A percentile compares a stretch with the other conserved stretches of the same genome.
Evolutionary conservation across 2,329 filamentous ascomycete genomes (phyloP).

Genomic region (Cercospora zeae-maydis): DNA sequence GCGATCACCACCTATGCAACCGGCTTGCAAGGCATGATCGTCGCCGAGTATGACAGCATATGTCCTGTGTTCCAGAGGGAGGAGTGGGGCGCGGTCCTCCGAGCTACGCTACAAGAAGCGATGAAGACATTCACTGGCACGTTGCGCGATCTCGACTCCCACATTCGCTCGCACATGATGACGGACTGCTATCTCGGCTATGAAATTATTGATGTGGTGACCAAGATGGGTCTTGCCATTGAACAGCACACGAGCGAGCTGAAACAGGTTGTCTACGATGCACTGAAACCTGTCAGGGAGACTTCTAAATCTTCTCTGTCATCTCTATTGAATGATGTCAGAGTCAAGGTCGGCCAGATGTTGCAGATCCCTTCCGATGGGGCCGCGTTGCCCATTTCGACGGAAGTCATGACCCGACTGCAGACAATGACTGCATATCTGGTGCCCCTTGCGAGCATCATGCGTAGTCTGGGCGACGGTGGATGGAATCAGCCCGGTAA

Average conservation of each 20-base stretch:
- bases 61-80: constrained; percentile 80
- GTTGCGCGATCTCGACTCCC: constrained; percentile 79
- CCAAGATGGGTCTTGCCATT: constrained; percentile 71
- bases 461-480: constrained; percentile 88
- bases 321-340: constrained; percentile 79
- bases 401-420: constrained; percentile 80
- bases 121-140: constrained; percentile 82
- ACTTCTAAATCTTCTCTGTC: constrained; percentile 83
- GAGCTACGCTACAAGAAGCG: constrained; percentile 71
- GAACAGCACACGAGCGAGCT: constrained; percentile 82
- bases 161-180: constrained; percentile 79
- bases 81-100: constrained; percentile 77
- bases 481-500: constrained; percentile 67
- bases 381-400: constrained; percentile 70
- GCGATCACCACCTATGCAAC: constrained; percentile 86
- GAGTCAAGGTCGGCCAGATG: constrained; percentile 63
- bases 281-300: constrained; percentile 83
- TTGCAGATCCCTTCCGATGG: constrained; percentile 73
- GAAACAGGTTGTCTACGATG: constrained; percentile 76
- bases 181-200: constrained; percentile 95
- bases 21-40: constrained; percentile 80
- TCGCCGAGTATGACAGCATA: constrained; percentile 87
- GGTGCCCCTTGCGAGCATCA: constrained; percentile 78
- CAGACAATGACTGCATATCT: constrained; percentile 85
- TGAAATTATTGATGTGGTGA: constrained; percentile 89